Percentiles rank a stretch among this genome's conserved stretches.
Evolutionary conservation across 352 stramenopile species (phyloP).

Genomic region (Globisporangium uncinulatum): DNA sequence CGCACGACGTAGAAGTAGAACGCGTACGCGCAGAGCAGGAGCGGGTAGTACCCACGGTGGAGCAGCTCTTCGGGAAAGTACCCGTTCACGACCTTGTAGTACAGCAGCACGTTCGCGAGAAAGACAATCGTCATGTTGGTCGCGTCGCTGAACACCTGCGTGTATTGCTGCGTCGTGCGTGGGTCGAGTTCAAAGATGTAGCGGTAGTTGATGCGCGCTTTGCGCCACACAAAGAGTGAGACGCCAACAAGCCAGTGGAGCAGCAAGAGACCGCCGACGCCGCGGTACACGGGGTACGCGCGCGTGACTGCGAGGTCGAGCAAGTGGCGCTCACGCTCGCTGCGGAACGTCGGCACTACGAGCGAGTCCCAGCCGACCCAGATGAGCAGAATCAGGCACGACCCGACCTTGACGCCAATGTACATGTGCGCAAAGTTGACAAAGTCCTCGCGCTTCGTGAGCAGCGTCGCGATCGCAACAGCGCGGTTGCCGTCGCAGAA

Average conservation of each 20-base stretch:
- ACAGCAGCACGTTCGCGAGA: conserved; percentile 92
- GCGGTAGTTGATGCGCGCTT: conserved; percentile 90
- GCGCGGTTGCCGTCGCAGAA: conserved; percentile 71
- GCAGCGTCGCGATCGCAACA: conserved; percentile 72
- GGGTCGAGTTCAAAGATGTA: conserved; percentile 95
- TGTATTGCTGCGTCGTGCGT: conserved; percentile 71
- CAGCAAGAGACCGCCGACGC: conserved; percentile 91
- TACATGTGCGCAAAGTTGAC: conserved; percentile 82
- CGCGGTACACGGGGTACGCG: conserved; percentile 94
- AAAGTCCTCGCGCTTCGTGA: conserved; percentile 70
- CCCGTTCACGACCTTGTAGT: conserved; percentile 94
- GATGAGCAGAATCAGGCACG: conserved; percentile 70
- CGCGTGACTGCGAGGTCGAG: conserved; percentile 72
- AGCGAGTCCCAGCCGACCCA: conserved; percentile 96
- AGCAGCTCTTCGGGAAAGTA: conserved; percentile 81
- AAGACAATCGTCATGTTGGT: conserved; percentile 96
- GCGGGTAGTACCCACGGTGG: conserved; percentile 82
- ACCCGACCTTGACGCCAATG: conserved; percentile 79
- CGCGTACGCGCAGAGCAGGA: conserved; percentile 91
- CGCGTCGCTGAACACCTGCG: conserved; percentile 93
- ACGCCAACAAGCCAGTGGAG: conserved; percentile 95
- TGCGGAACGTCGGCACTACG: conserved; percentile 73
- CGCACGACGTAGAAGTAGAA: conserved; percentile 93
- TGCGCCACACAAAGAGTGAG: conserved; percentile 89
- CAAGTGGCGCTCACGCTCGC: conserved; percentile 56